These are phyloP conservation scores for Ramalina intermedia DNA, from an alignment of 495 filamentous ascomycete species.

Conservation along the genomic window DNA sequence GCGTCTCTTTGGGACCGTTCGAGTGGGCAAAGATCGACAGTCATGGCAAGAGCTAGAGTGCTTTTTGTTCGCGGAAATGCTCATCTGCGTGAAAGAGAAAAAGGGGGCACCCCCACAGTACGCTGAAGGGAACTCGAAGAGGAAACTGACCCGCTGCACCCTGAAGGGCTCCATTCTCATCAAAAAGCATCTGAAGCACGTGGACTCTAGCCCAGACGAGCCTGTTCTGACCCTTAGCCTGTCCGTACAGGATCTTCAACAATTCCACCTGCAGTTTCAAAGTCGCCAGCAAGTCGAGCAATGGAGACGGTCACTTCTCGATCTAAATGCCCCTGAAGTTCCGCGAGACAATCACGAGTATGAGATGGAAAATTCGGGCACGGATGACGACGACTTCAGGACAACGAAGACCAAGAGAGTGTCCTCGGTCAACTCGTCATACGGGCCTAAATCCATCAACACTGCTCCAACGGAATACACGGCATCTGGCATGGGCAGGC, in stretches of 20 bases:
- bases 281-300: constrained; percentile 73
- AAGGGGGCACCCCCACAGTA: constrained; percentile 46
- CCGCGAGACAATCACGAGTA: constrained; percentile 53
- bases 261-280: constrained; percentile 88
- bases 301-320: constrained; percentile 79
- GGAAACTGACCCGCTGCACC: constrained; percentile 62
- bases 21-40: constrained; percentile 89
- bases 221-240: constrained; percentile 80
- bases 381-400: constrained; percentile 86
- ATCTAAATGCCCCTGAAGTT: constrained; percentile 55
- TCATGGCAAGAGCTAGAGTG: constrained; percentile 98
- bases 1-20: constrained; percentile 76
- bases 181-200: constrained; percentile 91
- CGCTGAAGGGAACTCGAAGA: constrained; percentile 37
- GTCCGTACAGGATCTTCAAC: constrained; percentile 87
- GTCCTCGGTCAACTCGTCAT: constrained; percentile 77
- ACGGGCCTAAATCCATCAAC: constrained; percentile 60
- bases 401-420: constrained; percentile 57
- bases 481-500: constrained; percentile 31
- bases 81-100: constrained; percentile 98
- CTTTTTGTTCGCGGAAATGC: constrained; percentile 96
- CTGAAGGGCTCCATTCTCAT: constrained; percentile 97
- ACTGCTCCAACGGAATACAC: constrained; percentile 76
- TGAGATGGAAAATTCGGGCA: constrained; percentile 64
- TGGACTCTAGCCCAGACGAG: constrained; percentile 63